phyloP scores from a whole-genome alignment of 306 rosid genomes.

The Fragaria vesca region DNA sequence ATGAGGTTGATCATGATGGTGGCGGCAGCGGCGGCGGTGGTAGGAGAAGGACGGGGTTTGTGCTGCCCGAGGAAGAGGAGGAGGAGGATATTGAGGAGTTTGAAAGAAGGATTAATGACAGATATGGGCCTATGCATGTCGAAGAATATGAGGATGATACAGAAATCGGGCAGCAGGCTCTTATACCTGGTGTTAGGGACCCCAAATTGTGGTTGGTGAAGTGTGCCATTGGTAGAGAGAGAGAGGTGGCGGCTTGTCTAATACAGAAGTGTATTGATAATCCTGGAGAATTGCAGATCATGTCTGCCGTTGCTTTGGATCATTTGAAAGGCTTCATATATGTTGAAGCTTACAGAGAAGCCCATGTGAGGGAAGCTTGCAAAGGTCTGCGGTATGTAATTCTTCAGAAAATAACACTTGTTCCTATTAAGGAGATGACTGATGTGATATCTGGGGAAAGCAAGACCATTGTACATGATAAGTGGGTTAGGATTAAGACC shows the following conservation, averaged over 20 bases:
- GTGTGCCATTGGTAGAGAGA: slow-evolving; percentile 84
- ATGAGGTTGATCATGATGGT: slow-evolving; percentile 39
- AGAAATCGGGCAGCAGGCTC: slow-evolving; percentile 83
- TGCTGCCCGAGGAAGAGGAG: slow-evolving; percentile 55
- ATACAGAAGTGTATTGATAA: slow-evolving; percentile 87
- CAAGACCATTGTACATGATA: not conserved
- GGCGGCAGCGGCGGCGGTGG: not conserved
- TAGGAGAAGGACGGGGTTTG: slow-evolving; percentile 51
- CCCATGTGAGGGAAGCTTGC: slow-evolving; percentile 96
- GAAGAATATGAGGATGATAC: slow-evolving; percentile 74
- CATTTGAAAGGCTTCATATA: slow-evolving; percentile 74
- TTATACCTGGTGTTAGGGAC: slow-evolving; percentile 86
- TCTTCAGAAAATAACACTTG: slow-evolving; percentile 66
- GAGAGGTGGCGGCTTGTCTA: slow-evolving; percentile 75
- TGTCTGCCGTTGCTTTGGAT: slow-evolving; percentile 79
- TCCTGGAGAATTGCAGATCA: slow-evolving; percentile 66
- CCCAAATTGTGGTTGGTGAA: slow-evolving; percentile 96
- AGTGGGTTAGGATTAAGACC: not conserved
- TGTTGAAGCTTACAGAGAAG: slow-evolving; percentile 90
- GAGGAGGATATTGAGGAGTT: slow-evolving; percentile 83
- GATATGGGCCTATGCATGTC: slow-evolving; percentile 31
- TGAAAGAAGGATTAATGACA: slow-evolving; percentile 61
- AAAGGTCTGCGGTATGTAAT: slow-evolving; percentile 68
- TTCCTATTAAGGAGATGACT: slow-evolving; percentile 67
- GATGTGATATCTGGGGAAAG: not conserved